Base-by-base conservation (phyloP, 225 moss, liverwort and hornwort genomes). In the Pleurozium schreberi region DNA sequence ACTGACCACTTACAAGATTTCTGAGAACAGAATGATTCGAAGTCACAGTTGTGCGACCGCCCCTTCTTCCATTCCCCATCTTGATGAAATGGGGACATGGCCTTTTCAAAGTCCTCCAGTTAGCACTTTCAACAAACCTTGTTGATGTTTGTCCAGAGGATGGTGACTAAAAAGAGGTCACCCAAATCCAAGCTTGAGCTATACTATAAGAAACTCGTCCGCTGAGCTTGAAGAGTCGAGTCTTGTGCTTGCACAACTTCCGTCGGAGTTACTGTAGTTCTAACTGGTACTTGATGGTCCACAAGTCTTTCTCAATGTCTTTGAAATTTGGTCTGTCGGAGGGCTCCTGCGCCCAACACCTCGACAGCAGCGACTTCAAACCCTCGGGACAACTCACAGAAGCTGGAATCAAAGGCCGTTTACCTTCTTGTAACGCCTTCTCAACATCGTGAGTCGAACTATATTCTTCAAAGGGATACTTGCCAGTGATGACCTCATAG, bases 371-470 rank as follows among this genome's bases (percentile, higher is more conserved):
- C n/a, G 18, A 11, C 62, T 86, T 76, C 86, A 86, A 64, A 21
- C 76, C 76, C 63, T 86, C 86, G 10, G n/a, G 52, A 16, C 76
- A 86, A 76, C 28, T 63, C 3, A 63, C 76, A 76, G 52, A 76
- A 30, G 76, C 30, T 63, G 86, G 86, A 40, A 86, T 76, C 63
- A 1, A 31, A n/a, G 86, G 86, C 63, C 63, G 86, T 31, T 12
- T 11, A 31, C 22, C 76, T 52, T 10, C 52, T 60, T 1, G 21
- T 40, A 86, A 64, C 11, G 40, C 76, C 5, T n/a, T 11, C 40
- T 1, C 0, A 8, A 86, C 3, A 11, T 21, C 0, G 19, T 50
- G n/a, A n/a, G n/a, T 75, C 6, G 0, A 1, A 75, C 0, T 1
- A 75, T 10, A 50, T 10, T 75, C 75, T 15, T 3, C 1, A 11